Conservation (phyloP, 192 early-diverging fungal genomes). For the Backusella tarrabulga region DNA sequence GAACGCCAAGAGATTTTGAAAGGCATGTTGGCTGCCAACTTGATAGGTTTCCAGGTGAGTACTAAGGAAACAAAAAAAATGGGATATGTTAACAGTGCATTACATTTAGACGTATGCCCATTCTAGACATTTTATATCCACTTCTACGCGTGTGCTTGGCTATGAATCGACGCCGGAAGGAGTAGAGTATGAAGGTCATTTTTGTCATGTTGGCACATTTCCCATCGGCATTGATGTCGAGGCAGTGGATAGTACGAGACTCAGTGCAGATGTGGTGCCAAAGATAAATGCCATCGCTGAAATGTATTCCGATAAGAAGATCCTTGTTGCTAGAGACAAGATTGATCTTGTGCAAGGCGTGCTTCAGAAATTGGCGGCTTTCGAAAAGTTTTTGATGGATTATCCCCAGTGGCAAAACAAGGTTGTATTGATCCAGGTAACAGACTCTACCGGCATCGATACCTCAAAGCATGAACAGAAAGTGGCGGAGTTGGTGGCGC, state of each 20-base stretch:
- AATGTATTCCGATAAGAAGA: conserved; percentile 87
- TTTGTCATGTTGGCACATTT: conserved; percentile 86
- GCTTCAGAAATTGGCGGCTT: conserved; percentile 90
- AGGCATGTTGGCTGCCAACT: conserved; percentile 87
- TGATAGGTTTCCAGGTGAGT: conserved; percentile 87
- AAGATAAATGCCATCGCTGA: conserved; percentile 81
- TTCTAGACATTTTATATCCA: conserved; percentile 89
- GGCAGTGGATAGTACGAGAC: conserved; percentile 60
- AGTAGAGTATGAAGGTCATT: conserved; percentile 76
- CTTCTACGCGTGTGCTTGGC: conserved; percentile 90
- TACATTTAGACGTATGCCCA: conserved; percentile 79
- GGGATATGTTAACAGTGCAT: not conserved
- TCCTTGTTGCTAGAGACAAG: conserved; percentile 94
- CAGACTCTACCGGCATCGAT: conserved; percentile 74
- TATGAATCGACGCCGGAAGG: conserved; percentile 91
- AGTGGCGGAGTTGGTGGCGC: conserved; percentile 83
- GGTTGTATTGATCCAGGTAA: conserved; percentile 96
- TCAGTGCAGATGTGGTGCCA: conserved; percentile 57
- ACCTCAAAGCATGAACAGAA: conserved; percentile 73
- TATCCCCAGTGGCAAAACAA: conserved; percentile 93
- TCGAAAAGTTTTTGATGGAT: conserved; percentile 84
- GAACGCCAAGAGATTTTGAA: conserved; percentile 79
- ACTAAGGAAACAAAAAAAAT: not conserved
- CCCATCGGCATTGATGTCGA: conserved; percentile 95
- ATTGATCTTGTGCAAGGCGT: conserved; percentile 94